These are phyloP conservation scores for Fibroporia radiculosa DNA, from an alignment of 768 basidiomycete genomes.

Conservation along the genomic window DNA sequence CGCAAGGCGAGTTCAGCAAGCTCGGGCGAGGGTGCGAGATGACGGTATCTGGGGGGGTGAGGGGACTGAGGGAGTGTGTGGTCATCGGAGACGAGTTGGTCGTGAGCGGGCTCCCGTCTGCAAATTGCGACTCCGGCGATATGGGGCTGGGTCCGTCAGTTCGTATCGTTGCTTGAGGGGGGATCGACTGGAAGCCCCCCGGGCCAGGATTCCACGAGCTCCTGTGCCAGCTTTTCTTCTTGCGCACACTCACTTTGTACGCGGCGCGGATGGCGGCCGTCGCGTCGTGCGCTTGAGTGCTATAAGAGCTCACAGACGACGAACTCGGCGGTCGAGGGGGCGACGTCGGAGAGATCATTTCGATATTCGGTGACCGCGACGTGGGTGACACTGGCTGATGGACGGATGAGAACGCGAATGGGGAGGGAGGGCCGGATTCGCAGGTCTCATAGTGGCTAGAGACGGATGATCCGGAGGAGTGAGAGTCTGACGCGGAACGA, in stretches of 20 bases:
- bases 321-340: conserved; percentile 13
- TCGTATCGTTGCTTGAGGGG: background rate
- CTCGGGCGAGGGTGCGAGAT: background rate
- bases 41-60: background rate
- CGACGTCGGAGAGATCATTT: background rate
- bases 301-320: conserved; percentile 10
- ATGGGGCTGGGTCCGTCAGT: background rate
- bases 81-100: background rate
- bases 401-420: conserved; percentile 3
- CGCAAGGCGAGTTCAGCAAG: background rate
- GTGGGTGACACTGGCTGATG: conserved; percentile 6
- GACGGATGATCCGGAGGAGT: conserved; percentile 13
- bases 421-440: conserved; percentile 19
- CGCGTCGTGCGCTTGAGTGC: conserved; percentile 19
- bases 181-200: background rate
- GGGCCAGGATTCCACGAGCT: conserved; percentile 38
- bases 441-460: conserved; percentile 20
- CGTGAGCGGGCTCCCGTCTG: background rate
- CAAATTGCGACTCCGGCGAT: background rate
- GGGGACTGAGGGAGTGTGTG: background rate
- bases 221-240: conserved; percentile 39
- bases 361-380: conserved; percentile 7
- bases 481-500: conserved; percentile 9
- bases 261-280: conserved; percentile 45
- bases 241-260: conserved; percentile 39